phyloP scores from a whole-genome alignment of 768 basidiomycete species.

The Mrakia blollopis region DNA sequence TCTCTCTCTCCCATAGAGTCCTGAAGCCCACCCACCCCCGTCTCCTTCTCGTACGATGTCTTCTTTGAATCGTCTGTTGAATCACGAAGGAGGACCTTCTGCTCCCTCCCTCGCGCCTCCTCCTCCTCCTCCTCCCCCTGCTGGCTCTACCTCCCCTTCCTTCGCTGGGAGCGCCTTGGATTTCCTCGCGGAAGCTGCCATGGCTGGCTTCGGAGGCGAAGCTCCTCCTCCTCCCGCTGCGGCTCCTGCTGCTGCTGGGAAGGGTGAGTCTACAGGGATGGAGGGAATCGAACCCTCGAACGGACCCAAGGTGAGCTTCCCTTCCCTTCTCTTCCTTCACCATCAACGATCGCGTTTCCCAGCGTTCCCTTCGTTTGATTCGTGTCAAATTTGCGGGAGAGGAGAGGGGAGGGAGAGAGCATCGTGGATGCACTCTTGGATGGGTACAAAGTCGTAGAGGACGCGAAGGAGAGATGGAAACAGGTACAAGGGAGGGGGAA shows the following conservation, averaged over 20 bases:
- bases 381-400: background rate
- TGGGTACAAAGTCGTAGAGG: too few species aligned
- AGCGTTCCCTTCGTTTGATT: background rate
- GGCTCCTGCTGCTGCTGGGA: background rate
- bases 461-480: too few species aligned
- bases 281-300: background rate
- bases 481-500: too few species aligned
- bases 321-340: background rate
- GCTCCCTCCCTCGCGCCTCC: background rate
- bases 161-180: background rate
- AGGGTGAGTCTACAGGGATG: background rate
- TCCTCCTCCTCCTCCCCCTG: background rate
- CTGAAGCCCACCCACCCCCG: background rate
- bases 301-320: constrained; percentile 4
- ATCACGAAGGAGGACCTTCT: background rate
- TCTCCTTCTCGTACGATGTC: background rate
- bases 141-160: background rate
- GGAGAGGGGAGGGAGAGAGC: background rate
- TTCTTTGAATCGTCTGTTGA: background rate
- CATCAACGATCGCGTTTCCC: background rate
- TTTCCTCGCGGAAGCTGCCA: background rate
- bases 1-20: background rate
- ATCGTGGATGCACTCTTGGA: background rate
- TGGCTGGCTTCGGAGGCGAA: background rate
- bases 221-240: background rate